Base-by-base conservation (phyloP, 1,139 yeast genomes). In the Zygoascus meyerae region DNA sequence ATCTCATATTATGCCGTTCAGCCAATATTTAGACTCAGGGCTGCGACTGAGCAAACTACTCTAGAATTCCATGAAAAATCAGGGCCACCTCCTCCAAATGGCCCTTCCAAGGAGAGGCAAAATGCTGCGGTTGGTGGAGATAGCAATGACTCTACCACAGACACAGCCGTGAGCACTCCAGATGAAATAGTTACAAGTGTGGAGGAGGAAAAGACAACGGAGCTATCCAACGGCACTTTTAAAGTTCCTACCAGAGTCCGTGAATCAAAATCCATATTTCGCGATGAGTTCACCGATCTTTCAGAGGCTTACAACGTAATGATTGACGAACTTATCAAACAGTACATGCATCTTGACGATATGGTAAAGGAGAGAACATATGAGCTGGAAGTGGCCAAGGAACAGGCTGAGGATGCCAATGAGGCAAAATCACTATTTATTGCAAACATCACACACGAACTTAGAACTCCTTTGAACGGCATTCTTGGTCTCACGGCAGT, bases 401-500 rank as follows among this genome's bases (percentile, higher is more conserved):
- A 85, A 32, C 87, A 85, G 62, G 97, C 97, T 0, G 97, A 90
- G 66, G 78, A 83, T 34, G 97, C 98, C 2, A 90, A 87, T 65
- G 96, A 87, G 59, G 95, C 97, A 7, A 90, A 90, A 60, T 86
- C 96, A 0, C 86, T 87, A 12, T 92, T 92, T 64, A 89, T 92
- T 63, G 97, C 97, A 15, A 92, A 90, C 63, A 89, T 92, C 34
- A 89, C 97, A 0, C 97, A 92, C 63, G 98, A 92, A 67, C 74
- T 92, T 60, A 75, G 97, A 55, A 92, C 98, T 0, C 98, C 98
- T 1, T 71, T 92, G 56, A 92, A 92, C 65, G 98, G 97, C 62
- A 92, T 92, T 39, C 70, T 92, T 49, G 98, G 98, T 48, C 86
- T 92, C 95, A 86, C 97, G 0, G 85, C 95, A 1, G 86, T 90